phyloP scores from a whole-genome alignment of 768 basidiomycete genomes.

The Hemileccinum rubropunctum region DNA sequence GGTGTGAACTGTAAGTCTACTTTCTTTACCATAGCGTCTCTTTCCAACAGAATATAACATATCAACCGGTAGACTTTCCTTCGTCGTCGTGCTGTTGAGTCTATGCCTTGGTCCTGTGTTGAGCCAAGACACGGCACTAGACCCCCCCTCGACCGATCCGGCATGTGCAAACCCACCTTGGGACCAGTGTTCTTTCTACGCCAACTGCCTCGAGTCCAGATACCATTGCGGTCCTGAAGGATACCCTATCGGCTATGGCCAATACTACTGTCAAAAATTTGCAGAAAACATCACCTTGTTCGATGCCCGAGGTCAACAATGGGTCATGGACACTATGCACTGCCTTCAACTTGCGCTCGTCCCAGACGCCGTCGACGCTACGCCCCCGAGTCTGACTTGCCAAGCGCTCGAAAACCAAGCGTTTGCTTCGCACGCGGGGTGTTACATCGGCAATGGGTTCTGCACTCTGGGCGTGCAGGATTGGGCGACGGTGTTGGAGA shows the following conservation, averaged over 20 bases:
- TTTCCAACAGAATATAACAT: too few species aligned
- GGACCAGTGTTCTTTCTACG: constrained; percentile 43
- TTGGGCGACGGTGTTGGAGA: constrained; percentile 38
- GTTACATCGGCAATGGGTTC: constrained; percentile 42
- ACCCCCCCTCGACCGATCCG: background rate
- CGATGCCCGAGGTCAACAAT: constrained; percentile 34
- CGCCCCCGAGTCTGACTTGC: constrained; percentile 26
- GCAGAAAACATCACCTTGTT: constrained; percentile 27
- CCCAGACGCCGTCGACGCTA: constrained; percentile 28
- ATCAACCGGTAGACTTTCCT: too few species aligned
- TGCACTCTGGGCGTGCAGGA: constrained; percentile 36
- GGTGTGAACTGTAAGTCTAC: too few species aligned
- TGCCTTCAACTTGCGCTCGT: constrained; percentile 45
- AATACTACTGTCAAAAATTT: constrained; percentile 41
- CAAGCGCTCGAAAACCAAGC: constrained; percentile 34
- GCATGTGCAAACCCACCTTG: constrained; percentile 31
- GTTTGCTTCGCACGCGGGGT: constrained; percentile 41
- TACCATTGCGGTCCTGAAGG: constrained; percentile 44
- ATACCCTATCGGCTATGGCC: constrained; percentile 44
- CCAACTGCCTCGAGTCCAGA: constrained; percentile 41
- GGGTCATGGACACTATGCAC: constrained; percentile 46
- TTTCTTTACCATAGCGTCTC: too few species aligned
- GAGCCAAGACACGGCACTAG: too few species aligned
- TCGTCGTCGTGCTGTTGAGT: too few species aligned
- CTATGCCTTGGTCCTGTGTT: too few species aligned